Evolutionary conservation across 2,329 filamentous ascomycete species (phyloP).

Genomic region (Pseudodiploospora longispora): DNA sequence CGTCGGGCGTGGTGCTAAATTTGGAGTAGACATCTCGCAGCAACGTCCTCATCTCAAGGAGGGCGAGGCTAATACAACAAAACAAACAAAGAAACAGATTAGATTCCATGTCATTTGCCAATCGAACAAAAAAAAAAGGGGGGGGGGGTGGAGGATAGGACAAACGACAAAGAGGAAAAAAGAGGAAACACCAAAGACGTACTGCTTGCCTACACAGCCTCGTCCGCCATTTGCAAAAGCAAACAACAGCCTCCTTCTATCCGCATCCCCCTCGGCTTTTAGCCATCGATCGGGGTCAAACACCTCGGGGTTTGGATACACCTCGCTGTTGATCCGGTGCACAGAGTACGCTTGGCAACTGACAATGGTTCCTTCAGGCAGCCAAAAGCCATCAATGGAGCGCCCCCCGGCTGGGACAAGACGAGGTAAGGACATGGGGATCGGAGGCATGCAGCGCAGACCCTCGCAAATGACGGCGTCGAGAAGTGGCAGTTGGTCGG

Average conservation of each 20-base stretch:
- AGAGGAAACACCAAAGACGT: conserved; percentile 25
- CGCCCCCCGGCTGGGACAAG: conserved; percentile 48
- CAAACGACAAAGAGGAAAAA: neutral
- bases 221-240: conserved; percentile 58
- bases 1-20: conserved; percentile 48
- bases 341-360: conserved; percentile 55
- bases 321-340: conserved; percentile 50
- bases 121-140: neutral
- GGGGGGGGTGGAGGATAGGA: neutral
- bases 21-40: conserved; percentile 53
- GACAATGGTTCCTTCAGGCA: conserved; percentile 48
- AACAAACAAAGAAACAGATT: neutral
- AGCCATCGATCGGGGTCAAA: conserved; percentile 85
- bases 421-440: conserved; percentile 59
- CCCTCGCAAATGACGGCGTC: conserved; percentile 58
- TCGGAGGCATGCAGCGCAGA: conserved; percentile 54
- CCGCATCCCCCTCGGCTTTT: conserved; percentile 61
- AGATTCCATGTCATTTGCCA: neutral
- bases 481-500: conserved; percentile 49
- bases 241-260: conserved; percentile 56
- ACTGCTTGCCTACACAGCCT: conserved; percentile 62
- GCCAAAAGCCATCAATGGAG: conserved; percentile 44
- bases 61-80: conserved; percentile 38
- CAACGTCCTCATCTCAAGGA: conserved; percentile 61
- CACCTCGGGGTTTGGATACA: conserved; percentile 69